Evolutionary conservation across 2,329 filamentous ascomycete species (phyloP), one percentile per base, ranked within the genome.

Genomic region (Xylariaceae sp.): DNA sequence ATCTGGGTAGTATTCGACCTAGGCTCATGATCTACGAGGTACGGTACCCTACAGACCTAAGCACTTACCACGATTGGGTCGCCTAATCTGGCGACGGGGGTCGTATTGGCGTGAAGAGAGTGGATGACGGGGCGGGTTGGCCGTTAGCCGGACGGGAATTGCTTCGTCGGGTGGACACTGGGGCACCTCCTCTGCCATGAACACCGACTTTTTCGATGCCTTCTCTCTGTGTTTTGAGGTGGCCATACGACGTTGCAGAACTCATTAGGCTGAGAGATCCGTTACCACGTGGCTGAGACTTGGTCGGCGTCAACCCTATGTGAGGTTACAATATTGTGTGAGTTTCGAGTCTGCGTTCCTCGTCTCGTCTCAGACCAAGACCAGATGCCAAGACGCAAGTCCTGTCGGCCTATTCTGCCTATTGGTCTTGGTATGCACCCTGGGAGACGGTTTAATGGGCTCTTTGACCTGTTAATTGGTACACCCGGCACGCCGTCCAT

Each of bases 141-240:
- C 37, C 37, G 56, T 55, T 60, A 47, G 53, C 42, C 42, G 9
- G 42, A 58, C 50, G 54, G 53, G 34, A 63, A 61, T 61, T 55
- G 61, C 47, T 51, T 47, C 34, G 15, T 15, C n/a, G 23, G n/a
- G 54, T 53, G 18, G 47, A 23, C n/a, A 49, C 47, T 23, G 47
- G 11, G 11, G 11, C 17, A 17, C 23, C 7, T 13, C 15, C 48
- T 18, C 34, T 7, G 13, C 7, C 13, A 7, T 15, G 42, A 57
- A 49, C 51, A 55, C 52, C 51, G 55, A 61, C 59, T 52, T 55
- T 60, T 55, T 37, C 42, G 42, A 15, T 2, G 10, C 5, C 13
- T 45, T 45, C 5, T n/a, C n/a, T 45, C 42, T n/a, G 42, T 42
- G 37, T 8, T 8, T 7, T 42, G 4, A 42, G 37, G 37, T 13